Conservation (phyloP, 2,329 filamentous ascomycete genomes). For the Colletotrichum graminicola region DNA sequence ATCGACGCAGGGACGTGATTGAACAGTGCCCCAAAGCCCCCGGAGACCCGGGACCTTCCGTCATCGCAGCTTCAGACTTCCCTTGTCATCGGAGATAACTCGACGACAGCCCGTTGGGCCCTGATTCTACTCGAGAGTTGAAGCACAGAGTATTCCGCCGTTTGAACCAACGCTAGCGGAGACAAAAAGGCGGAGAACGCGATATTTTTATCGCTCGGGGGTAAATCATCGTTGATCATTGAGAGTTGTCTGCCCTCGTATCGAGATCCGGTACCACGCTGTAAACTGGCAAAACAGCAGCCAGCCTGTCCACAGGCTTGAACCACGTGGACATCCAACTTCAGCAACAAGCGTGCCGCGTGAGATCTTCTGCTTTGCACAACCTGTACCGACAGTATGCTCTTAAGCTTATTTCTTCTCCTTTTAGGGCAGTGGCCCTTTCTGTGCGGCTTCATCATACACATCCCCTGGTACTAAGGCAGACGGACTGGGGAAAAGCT, state of each 20-base stretch:
- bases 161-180: slow-evolving; percentile 19
- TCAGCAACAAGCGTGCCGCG: not conserved
- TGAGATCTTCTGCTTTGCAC: not conserved
- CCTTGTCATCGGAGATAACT: slow-evolving; percentile 14
- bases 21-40: slow-evolving; percentile 6
- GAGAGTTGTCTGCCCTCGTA: slow-evolving; percentile 8
- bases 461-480: not conserved
- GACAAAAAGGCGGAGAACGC: slow-evolving; percentile 26
- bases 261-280: slow-evolving; percentile 34
- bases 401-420: too few relatives aligned
- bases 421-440: not conserved
- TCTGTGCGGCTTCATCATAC: slow-evolving; percentile 6
- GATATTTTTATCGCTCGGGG: slow-evolving; percentile 29
- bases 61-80: slow-evolving; percentile 7
- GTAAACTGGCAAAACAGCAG: slow-evolving; percentile 3
- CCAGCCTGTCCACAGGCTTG: slow-evolving; percentile 14
- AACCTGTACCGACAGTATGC: too few relatives aligned
- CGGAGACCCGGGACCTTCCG: slow-evolving; percentile 10
- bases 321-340: not conserved
- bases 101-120: slow-evolving; percentile 7
- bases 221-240: slow-evolving; percentile 21
- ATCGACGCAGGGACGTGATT: slow-evolving; percentile 24
- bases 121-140: slow-evolving; percentile 2
- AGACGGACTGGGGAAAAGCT: not conserved
- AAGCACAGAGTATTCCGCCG: not conserved